Evolutionary conservation across 2,329 filamentous ascomycete species (phyloP), one percentile per base, ranked within the genome.

Genomic region (Colletotrichum sidae): DNA sequence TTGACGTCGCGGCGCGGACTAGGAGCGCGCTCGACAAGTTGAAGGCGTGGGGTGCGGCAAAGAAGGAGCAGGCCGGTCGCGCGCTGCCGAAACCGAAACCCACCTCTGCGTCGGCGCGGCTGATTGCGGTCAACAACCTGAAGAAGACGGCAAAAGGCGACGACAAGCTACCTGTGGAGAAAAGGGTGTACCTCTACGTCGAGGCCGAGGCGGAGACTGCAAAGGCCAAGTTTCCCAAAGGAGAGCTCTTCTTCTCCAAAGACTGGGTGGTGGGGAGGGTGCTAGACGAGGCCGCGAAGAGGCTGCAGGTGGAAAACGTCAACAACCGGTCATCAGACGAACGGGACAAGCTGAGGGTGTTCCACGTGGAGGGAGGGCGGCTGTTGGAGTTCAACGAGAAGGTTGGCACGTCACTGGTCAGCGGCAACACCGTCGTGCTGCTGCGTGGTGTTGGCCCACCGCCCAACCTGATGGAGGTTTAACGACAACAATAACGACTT

Each of bases 91-190:
- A 90, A 70, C 83, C 88, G 15, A 89, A 89, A 73, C 86, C 88
- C 2, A 84, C 85, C 41, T 86, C 84, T 1, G 85, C 90, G 0
- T 86, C 91, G 0, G 87, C 89, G 53, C 86, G 90, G 2, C 71
- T 92, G 15, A 82, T 89, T 3, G 92, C 91, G 6, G 83, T 95
- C 7, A 93, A 93, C 68, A 88, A 86, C 9, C 82, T 99, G 46
- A 97, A 97, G 81, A 91, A 91, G 75, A 89, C 86, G 1, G 95
- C 96, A 2, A 97, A 97, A 80, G 96, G 96, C 1, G 95, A 98
- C 69, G 88, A 89, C 9, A 95, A 93, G 72, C 78, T 97, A 0
- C 84, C 93, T 0, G 77, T 83, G 0, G 93, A 97, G 69, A 97
- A 96, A 81, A 83, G 96, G n/a, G 80, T 99, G 2, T 98, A 98